Conservation (phyloP, 352 stramenopile genomes). For the Lagenidium giganteum region DNA sequence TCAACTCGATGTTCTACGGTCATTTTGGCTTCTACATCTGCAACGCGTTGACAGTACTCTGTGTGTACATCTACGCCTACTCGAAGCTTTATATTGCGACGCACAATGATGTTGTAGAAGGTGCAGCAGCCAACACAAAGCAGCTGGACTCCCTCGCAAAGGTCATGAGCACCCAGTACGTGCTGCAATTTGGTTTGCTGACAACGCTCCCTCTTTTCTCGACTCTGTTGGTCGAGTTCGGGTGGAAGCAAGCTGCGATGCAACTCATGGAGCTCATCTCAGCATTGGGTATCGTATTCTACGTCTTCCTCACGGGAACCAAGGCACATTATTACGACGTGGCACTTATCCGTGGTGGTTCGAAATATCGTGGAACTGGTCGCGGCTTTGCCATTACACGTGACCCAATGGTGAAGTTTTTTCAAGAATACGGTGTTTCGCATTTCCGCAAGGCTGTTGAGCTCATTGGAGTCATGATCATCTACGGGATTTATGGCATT, state of each 20-base stretch:
- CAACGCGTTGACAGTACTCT: conserved; percentile 82
- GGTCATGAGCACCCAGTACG: conserved; percentile 85
- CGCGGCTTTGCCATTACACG: conserved; percentile 85
- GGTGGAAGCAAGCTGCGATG: conserved; percentile 61
- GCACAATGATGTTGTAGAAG: conserved; percentile 52
- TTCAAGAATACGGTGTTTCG: conserved; percentile 84
- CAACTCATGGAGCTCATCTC: conserved; percentile 76
- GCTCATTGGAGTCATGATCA: conserved; percentile 79
- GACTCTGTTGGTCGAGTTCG: conserved; percentile 78
- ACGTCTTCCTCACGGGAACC: conserved; percentile 83
- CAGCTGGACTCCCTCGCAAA: conserved; percentile 56
- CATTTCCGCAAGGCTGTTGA: conserved; percentile 88
- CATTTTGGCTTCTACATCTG: conserved; percentile 90
- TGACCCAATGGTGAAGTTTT: conserved; percentile 85
- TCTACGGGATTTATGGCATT: conserved; percentile 74
- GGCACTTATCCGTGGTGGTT: conserved; percentile 74
- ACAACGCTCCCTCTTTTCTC: conserved; percentile 76
- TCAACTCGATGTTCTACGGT: conserved; percentile 89
- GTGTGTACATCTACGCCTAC: conserved; percentile 85
- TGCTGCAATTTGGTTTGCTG: conserved; percentile 84
- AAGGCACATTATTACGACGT: conserved; percentile 87
- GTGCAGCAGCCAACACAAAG: conserved; percentile 52
- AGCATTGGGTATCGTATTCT: conserved; percentile 82
- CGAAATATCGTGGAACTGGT: conserved; percentile 82
- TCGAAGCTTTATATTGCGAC: conserved; percentile 78